These are phyloP conservation scores for Coemansia sp. DNA, from an alignment of 192 early-diverging fungal species.

Conservation along the genomic window DNA sequence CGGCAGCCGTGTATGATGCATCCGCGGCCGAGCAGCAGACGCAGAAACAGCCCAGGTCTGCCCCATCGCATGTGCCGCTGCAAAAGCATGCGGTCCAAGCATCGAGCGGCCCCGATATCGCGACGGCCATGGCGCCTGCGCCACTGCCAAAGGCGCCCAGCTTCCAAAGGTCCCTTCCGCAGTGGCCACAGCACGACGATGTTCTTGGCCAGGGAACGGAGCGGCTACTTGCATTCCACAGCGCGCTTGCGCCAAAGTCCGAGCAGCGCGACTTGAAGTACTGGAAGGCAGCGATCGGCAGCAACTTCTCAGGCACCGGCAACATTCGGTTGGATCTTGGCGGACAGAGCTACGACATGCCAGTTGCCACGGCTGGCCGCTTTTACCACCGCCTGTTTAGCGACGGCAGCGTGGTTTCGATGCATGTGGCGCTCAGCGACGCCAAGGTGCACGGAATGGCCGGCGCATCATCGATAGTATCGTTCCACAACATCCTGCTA, in stretches of 20 bases:
- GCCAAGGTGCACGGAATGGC: slow-evolving; percentile 14
- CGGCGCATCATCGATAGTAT: slow-evolving; percentile 15
- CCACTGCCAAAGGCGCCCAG: background rate
- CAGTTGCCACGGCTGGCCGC: slow-evolving; percentile 31
- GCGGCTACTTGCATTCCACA: slow-evolving; percentile 42
- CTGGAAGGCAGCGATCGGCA: slow-evolving; percentile 24
- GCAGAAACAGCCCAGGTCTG: background rate
- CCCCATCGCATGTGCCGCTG: background rate
- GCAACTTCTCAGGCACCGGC: slow-evolving; percentile 21
- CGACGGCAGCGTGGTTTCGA: slow-evolving; percentile 29
- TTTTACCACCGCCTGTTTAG: slow-evolving; percentile 49
- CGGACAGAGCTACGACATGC: slow-evolving; percentile 41
- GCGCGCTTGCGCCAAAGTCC: slow-evolving; percentile 9
- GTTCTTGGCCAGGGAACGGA: slow-evolving; percentile 33
- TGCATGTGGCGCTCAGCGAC: slow-evolving; percentile 37
- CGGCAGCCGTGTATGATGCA: too few relatives aligned
- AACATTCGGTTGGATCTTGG: slow-evolving; percentile 37
- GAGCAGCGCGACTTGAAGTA: slow-evolving; percentile 19
- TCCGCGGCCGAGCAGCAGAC: background rate
- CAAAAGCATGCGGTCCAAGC: background rate
- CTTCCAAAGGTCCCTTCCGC: background rate
- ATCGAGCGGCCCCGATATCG: background rate
- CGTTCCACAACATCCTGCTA: slow-evolving; percentile 38
- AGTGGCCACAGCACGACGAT: slow-evolving; percentile 8
- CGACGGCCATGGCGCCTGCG: background rate